Evolutionary conservation across 169 alveolate species (phyloP), one percentile per base, ranked within the genome.

Genomic region (Babesia gibsoni): DNA sequence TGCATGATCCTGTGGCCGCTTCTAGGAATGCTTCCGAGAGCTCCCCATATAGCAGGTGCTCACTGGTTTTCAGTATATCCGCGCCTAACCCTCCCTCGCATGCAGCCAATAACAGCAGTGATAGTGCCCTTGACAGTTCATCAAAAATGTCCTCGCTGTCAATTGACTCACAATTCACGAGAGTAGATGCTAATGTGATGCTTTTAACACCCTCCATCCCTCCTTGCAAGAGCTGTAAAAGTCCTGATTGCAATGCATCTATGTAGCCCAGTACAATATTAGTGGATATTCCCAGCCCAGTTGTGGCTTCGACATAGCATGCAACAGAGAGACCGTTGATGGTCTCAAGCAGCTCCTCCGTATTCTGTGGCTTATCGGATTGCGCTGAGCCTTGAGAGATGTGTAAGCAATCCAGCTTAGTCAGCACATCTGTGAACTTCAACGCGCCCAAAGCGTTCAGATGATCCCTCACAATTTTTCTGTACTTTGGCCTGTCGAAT

Each of bases 401-500:
- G 33, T 25, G 8, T 36, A 22, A 18, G 69, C 43, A 42, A 56
- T 59, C 69, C 69, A 49, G 18, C 42, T 29, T 35, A 9, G 25
- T 25, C 32, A 69, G 30, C 29, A 20, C 53, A 1, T 69, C 72
- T 18, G 37, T 53, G n/a, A 52, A 25, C 16, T 32, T 32, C 49
- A 10, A 29, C 10, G 56, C 2, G 10, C 50, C 52, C 23, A 67
- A 9, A 4, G 73, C 41, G 0, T 27, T 10, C 37, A 72, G 12
- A 27, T 5, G n/a, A 14, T 41, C 57, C 45, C 49, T 52, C 7
- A 57, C 53, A 18, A 14, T 48, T 56, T n/a, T 49, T 25, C 37
- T 32, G 16, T 46, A 36, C 52, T 49, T 72, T 9, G 22, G 37
- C 30, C 83, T 46, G 50, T 72, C 83, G 18, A 72, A 58, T 27